Base-by-base conservation (phyloP, 495 filamentous ascomycete species). In the Penicillium atrosanguineum region DNA sequence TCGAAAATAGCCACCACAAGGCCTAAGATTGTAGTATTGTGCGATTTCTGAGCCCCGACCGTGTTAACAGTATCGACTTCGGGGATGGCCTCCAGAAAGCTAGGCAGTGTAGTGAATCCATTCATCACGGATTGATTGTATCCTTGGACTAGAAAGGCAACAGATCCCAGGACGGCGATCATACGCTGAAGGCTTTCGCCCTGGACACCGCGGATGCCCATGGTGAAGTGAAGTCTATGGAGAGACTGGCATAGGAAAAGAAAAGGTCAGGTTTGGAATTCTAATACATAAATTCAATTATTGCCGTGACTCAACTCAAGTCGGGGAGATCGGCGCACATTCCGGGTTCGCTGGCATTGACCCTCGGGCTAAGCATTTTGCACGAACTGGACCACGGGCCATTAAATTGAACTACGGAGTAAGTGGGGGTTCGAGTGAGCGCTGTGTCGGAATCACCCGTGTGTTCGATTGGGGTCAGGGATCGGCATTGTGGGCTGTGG, bases 41-140 rank as follows among this genome's bases (percentile, higher is more conserved):
- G 52, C 6, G 52, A 48, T 23, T 42, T 42, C 28, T 55, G 52
- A 2, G 45, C 45, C 6, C 52, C 52, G 3, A 45, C 44, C 12
- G 52, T 55, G 20, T 55, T 42, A 4, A 47, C 40, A 0, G 52
- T 55, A 21, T 55, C 52, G 40, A 61, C 53, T 25, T 52, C 34
- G 9, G 59, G 59, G 21, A 62, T 42, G 0, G 48, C 44, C 14
- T 28, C 42, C 16, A 62, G 20, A 26, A 62, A 62, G 4, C 49
- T 58, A 6, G 48, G 40, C 15, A 62, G 18, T 0, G 59, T 62
- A 12, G 52, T 46, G 25, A 62, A 48, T 15, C 59, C 59, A 44
- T 62, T 62, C 50, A 57, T 57, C 25, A 62, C 47, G 11, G 59
- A 43, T 19, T 62, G 59, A 19, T 62, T 55, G 38, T 62, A 62